Evolutionary conservation across 352 stramenopile genomes (phyloP), one percentile per base, ranked within the genome.

Genomic region (Globisporangium iwayamae): DNA sequence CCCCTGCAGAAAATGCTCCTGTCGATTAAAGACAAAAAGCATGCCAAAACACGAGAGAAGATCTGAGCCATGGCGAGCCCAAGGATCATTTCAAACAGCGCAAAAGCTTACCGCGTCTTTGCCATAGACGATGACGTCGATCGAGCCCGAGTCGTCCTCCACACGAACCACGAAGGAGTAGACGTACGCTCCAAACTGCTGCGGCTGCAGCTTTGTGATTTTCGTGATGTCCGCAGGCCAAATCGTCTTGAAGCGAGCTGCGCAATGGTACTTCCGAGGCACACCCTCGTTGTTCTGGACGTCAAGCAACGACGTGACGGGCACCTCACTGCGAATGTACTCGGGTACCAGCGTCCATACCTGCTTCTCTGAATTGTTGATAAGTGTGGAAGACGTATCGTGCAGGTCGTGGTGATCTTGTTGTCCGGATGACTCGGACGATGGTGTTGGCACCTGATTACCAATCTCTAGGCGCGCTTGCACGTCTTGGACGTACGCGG

Each of bases 121-220:
- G 25, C 82, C 82, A 62, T 91, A 78, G 5, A 88, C 72, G 68
- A 91, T 91, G 41, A 81, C 73, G 47, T 89, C 83, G 22, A 93
- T 66, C 39, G 71, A 67, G 13, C 77, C 78, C 0, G 61, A 73
- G 38, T 47, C 63, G 34, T 93, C 82, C 63, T 83, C 63, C 16
- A 91, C 48, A n/a, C 67, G 74, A 51, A 90, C 50, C 6, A 76
- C 81, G 25, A 93, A 93, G 4, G 79, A 89, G 63, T 91, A 93
- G 16, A 91, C 63, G 52, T 74, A 90, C n/a, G 30, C 28, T 28
- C 65, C 68, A 10, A 55, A 18, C 7, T 62, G 25, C 48, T 62
- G 25, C 52, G 25, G 25, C 25, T 76, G 80, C n/a, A 36, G 52
- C 56, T 90, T 91, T 36, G 68, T 74, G 47, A 91, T 69, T 30